Base-by-base conservation (phyloP, 768 basidiomycete species). In the Pisolithus albus region DNA sequence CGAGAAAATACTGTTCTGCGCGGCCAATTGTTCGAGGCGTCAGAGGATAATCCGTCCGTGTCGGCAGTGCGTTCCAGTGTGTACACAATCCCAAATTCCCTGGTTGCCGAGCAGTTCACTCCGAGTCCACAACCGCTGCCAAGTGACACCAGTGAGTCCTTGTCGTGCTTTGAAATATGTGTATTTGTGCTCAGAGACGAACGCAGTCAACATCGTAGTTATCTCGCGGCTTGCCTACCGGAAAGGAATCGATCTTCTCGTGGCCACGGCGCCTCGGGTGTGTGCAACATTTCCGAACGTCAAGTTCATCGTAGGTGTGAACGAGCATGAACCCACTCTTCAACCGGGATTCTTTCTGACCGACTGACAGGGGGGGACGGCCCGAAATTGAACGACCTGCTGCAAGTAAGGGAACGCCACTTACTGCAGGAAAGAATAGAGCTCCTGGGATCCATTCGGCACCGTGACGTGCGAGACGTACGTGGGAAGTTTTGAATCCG, bases 1-100 rank as follows among this genome's bases (percentile, higher is more conserved):
- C 91, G 94, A n/a, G 96, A 98, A 71, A 99, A 98, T 56, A 98
- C 94, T 0, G 90, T 94, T 3, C 76, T 99, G 1, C 78, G 96
- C 5, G 92, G 88, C 1, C 77, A 87, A 41, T 70, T 96, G 2
- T 86, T 85, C 44, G 81, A 84, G 55, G 68, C 66, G 42, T 64
- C 61, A 4, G 69, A 75, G 39, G 68, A 72, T 8, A 72, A 77
- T 46, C 70, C 77, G 1, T 69, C 71, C 11, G 68, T 66, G 32
- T 67, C 78, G 4, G 61, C 72, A 34, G 77, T 83, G 18, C 72
- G 78, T 26, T 63, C 73, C 16, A 81, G 80, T 34, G 84, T 92
- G 15, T 88, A 93, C 60, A 95, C 98, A 2, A 95, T 99, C 26
- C 96, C 96, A 3, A 97, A 93, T 53, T 84, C 96, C 0, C 70